Evolutionary conservation across 164 flowering plant species (phyloP).

Genomic region (grape (Vitis vinifera)): DNA sequence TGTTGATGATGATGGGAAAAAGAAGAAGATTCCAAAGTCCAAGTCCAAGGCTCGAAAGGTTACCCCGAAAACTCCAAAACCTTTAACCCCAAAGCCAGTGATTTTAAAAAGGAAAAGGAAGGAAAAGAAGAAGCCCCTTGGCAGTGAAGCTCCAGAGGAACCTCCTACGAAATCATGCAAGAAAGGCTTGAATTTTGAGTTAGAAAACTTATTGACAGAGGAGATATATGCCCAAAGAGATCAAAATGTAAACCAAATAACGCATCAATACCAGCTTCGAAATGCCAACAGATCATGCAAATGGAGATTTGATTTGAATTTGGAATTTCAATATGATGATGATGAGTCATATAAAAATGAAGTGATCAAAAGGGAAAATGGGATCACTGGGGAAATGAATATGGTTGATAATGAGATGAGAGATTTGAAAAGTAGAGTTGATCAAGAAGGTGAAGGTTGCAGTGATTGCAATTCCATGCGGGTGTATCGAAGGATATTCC

Average conservation of each 20-base stretch:
- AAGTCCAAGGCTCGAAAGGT: neutral
- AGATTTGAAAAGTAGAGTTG: too few relatives aligned
- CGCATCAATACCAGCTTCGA: too few relatives aligned
- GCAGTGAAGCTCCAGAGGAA: neutral
- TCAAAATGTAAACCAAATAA: too few relatives aligned
- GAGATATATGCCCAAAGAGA: too few relatives aligned
- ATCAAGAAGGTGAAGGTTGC: too few relatives aligned
- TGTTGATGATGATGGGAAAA: constrained; percentile 7
- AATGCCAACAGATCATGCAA: too few relatives aligned
- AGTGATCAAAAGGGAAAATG: too few relatives aligned
- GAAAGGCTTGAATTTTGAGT: constrained; percentile 1
- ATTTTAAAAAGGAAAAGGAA: constrained; percentile 6
- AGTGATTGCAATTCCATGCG: neutral
- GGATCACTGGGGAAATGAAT: too few relatives aligned
- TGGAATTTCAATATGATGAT: neutral
- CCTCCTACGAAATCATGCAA: neutral
- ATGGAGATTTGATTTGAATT: constrained; percentile 1
- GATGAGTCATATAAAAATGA: neutral
- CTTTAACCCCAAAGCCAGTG: neutral
- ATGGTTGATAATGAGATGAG: too few relatives aligned
- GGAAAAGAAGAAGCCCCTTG: neutral
- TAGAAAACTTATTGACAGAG: too few relatives aligned
- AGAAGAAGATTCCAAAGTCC: neutral
- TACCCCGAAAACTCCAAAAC: constrained; percentile 2
- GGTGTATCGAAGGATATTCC: neutral